Evolutionary conservation across 495 filamentous ascomycete genomes (phyloP), one percentile per base, ranked within the genome.

Genomic region (Lasiosphaeria hispida): DNA sequence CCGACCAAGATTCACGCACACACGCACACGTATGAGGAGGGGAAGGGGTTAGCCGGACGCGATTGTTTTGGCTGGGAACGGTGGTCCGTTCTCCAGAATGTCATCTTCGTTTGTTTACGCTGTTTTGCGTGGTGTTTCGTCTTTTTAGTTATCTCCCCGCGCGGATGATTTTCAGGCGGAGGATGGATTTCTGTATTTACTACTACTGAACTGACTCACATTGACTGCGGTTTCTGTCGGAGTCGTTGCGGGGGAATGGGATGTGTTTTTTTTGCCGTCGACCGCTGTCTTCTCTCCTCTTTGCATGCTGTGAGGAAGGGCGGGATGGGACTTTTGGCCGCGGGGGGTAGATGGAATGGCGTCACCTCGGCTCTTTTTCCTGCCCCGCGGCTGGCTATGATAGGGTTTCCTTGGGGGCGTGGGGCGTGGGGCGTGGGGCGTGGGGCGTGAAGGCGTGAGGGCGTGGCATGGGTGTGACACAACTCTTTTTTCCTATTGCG

Each of bases 111-210:
- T 47, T 47, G 43, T 47, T 10, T 47, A 14, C 18, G 13, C n/a
- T 19, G 18, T 47, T 47, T 47, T 47, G 13, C 10, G 18, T 47
- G 9, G 13, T 47, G 13, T 19, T 17, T 15, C 43, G 10, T 41
- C 39, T 2, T 41, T 15, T 15, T 15, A 41, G 11, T 41, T 41
- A 41, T 41, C 14, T 15, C 39, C 39, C 39, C 3, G 10, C 14
- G 10, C n/a, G 10, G 10, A 15, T 47, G 23, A 30, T 42, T 44
- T 40, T 53, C 7, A 13, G 9, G 34, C 34, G 38, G 15, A n/a
- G 35, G 49, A 33, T 14, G 49, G 49, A 40, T 53, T 36, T 53
- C 49, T 53, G 49, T 53, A 53, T 53, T 53, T 53, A 53, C 38
- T 53, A 53, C 38, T 39, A 40, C 15, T 41, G 43, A 19, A 23